Conservation (phyloP, 2,329 filamentous ascomycete genomes). For the Colletotrichum ledebouriae region DNA sequence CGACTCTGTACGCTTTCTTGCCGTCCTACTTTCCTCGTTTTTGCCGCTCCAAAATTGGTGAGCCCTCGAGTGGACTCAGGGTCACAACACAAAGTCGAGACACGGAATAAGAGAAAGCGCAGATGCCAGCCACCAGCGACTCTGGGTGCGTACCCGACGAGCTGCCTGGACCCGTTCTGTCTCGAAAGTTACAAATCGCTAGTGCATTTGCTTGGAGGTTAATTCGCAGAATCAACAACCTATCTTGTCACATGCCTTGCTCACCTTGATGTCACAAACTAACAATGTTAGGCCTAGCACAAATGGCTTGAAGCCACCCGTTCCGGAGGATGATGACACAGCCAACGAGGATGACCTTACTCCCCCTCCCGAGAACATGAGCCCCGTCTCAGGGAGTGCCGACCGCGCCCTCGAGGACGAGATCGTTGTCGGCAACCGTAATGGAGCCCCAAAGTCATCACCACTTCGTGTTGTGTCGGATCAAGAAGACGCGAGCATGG, state of each 20-base stretch:
- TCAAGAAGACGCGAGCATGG: slow-evolving; percentile 60
- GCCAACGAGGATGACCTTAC: slow-evolving; percentile 60
- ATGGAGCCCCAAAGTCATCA: slow-evolving; percentile 54
- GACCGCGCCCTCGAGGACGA: slow-evolving; percentile 63
- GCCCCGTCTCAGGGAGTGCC: slow-evolving; percentile 56
- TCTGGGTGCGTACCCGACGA: no score
- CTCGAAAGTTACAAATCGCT: no score
- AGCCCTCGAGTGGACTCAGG: no score
- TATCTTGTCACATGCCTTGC: neutral
- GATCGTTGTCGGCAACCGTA: slow-evolving; percentile 64
- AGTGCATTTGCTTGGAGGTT: no score
- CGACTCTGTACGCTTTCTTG: no score
- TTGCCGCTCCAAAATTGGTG: no score
- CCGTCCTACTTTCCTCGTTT: no score
- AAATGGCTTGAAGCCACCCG: slow-evolving; percentile 43
- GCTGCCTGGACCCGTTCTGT: no score
- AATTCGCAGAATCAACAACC: no score
- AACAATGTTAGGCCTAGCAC: slow-evolving; percentile 42
- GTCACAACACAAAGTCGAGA: no score
- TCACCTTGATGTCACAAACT: neutral
- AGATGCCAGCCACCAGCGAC: no score
- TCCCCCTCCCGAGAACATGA: slow-evolving; percentile 56
- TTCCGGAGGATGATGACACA: slow-evolving; percentile 52
- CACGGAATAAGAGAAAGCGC: no score
- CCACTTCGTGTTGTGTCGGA: slow-evolving; percentile 52